Conservation (phyloP, 495 filamentous ascomycete species). For the Trichoderma erinaceum region DNA sequence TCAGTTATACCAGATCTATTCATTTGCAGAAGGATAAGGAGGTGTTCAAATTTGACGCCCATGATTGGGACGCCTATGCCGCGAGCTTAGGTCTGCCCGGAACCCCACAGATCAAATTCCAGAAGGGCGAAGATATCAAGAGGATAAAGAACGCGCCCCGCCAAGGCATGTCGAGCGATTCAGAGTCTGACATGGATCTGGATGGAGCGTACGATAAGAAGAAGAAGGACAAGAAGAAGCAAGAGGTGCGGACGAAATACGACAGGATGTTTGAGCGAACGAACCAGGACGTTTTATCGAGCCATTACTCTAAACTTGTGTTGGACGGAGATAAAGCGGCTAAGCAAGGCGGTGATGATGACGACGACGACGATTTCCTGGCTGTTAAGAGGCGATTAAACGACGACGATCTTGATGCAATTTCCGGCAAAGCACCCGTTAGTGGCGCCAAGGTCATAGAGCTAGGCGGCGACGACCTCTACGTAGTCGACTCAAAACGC, state of each 20-base stretch:
- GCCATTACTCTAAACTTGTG: slow-evolving; percentile 84
- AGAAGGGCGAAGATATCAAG: slow-evolving; percentile 82
- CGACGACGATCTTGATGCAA: slow-evolving; percentile 41
- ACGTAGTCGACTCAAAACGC: slow-evolving; percentile 86
- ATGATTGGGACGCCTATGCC: slow-evolving; percentile 81
- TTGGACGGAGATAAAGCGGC: slow-evolving; percentile 51
- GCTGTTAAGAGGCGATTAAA: slow-evolving; percentile 77
- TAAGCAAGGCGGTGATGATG: slow-evolving; percentile 36
- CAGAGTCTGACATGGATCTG: slow-evolving; percentile 42
- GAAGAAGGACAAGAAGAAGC: slow-evolving; percentile 54
- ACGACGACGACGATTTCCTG: slow-evolving; percentile 73
- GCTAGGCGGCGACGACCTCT: slow-evolving; percentile 52
- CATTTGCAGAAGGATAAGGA: slow-evolving; percentile 90
- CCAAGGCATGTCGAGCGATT: slow-evolving; percentile 47
- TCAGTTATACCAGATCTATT: slow-evolving; percentile 76
- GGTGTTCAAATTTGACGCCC: slow-evolving; percentile 71
- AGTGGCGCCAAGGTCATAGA: slow-evolving; percentile 44
- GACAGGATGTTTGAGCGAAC: slow-evolving; percentile 94
- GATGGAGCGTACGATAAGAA: slow-evolving; percentile 36
- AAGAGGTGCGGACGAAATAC: slow-evolving; percentile 76
- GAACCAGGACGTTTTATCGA: slow-evolving; percentile 90
- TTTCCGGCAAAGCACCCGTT: slow-evolving; percentile 29
- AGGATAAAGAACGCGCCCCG: slow-evolving; percentile 79
- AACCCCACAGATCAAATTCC: slow-evolving; percentile 82
- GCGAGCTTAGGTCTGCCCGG: slow-evolving; percentile 82